Evolutionary conservation across 2,329 filamentous ascomycete species (phyloP).

Genomic region (Hymenoscyphus salicellus): DNA sequence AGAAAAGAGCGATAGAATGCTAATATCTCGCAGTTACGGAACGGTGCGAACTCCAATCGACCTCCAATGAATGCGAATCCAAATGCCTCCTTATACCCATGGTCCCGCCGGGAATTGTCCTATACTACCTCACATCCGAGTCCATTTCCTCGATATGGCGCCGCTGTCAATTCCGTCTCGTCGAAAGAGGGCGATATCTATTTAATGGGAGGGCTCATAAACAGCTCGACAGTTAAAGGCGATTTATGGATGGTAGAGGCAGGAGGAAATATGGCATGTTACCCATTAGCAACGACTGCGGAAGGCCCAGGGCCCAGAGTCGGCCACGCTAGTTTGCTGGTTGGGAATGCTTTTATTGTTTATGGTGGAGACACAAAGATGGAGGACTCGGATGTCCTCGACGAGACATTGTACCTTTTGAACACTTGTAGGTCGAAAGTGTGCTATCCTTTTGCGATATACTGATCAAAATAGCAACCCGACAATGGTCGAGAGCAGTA

Average conservation of each 20-base stretch:
- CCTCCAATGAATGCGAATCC: constrained; percentile 45
- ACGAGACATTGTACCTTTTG: constrained; percentile 92
- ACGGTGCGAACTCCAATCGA: constrained; percentile 41
- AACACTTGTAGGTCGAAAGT: constrained; percentile 80
- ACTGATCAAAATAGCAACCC: constrained; percentile 64
- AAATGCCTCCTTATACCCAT: constrained; percentile 86
- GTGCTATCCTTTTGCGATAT: neutral
- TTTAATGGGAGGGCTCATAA: constrained; percentile 94
- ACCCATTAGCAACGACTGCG: constrained; percentile 84
- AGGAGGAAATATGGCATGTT: constrained; percentile 81
- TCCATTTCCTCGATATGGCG: constrained; percentile 94
- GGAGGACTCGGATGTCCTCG: constrained; percentile 84
- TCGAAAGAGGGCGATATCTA: constrained; percentile 98
- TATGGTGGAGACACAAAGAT: constrained; percentile 98
- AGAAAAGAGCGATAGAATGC: neutral
- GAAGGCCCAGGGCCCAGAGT: constrained; percentile 94
- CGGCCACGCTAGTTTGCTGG: constrained; percentile 87
- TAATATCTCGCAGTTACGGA: constrained; percentile 48
- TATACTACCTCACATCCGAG: constrained; percentile 79
- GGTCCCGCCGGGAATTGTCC: constrained; percentile 85
- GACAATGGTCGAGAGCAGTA: constrained; percentile 94
- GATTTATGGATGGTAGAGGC: constrained; percentile 98
- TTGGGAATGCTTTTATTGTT: constrained; percentile 98
- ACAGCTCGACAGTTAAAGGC: constrained; percentile 91
- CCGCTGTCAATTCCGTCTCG: constrained; percentile 85